Evolutionary conservation across 768 basidiomycete species (phyloP), one percentile per base, ranked within the genome.

Genomic region (Termitomyces sp.): DNA sequence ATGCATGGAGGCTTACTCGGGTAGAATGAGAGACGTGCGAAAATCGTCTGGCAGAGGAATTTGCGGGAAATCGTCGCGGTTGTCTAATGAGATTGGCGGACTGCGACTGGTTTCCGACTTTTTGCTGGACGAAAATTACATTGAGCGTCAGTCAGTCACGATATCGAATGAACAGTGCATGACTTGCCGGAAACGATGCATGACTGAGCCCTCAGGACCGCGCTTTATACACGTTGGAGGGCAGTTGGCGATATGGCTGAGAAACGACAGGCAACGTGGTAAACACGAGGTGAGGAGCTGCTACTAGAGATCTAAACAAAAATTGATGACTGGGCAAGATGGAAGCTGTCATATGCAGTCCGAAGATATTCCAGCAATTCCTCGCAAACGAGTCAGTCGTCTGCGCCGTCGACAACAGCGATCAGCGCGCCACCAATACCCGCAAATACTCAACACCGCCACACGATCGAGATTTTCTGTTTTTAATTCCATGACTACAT

Each of bases 111-210:
- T 75, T 77, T 90, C 90, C 61, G 90, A 90, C 77, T 82, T 86
- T 82, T 87, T 92, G 68, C 92, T 93, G 54, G 60, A 49, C 2
- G 4, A 26, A 2, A 26, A 26, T 26, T 26, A 26, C 56, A 45
- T 40, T 64, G 58, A 61, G 64, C 59, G 61, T 55, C 51, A 53
- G 52, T 63, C 54, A 66, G 66, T 62, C 60, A 61, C 66, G 61
- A 64, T 52, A 62, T 57, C 63, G 59, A 56, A 63, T 35, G 44
- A 20, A 49, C 30, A 30, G 7, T 4, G 36, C 52, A 63, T 68
- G 67, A 59, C 88, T 76, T 78, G 90, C 90, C 90, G 90, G 74
- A 92, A 88, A 66, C 87, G 87, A 78, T 88, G 76, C 90, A 92
- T 91, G 69, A 66, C 71, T 64, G 53, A 50, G 57, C 45, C 62